These are phyloP conservation scores for Solanum virginianum DNA, from an alignment of 257 asterid genomes.

Conservation along the genomic window DNA sequence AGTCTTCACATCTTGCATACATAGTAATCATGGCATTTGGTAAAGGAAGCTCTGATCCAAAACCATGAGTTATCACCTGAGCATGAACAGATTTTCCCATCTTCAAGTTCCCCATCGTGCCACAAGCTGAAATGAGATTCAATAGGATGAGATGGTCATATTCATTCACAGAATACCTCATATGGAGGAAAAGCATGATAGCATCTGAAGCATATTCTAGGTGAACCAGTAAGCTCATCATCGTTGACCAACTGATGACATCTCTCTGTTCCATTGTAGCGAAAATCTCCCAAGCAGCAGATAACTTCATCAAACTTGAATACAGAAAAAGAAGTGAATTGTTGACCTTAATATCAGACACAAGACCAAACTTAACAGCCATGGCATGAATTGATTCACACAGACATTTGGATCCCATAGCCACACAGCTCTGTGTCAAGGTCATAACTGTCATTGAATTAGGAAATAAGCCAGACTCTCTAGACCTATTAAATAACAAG, in stretches of 20 bases:
- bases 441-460: neutral
- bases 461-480: neutral
- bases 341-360: neutral
- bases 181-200: neutral
- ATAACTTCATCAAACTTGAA: slow-evolving; percentile 2
- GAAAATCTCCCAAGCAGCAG: neutral
- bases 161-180: neutral
- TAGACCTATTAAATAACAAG: neutral
- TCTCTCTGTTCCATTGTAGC: slow-evolving; percentile 4
- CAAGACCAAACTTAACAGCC: neutral
- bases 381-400: slow-evolving; percentile 10
- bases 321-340: slow-evolving; percentile 9
- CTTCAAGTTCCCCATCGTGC: neutral
- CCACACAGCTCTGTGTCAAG: slow-evolving; percentile 1
- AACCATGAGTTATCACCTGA: neutral
- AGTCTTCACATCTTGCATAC: slow-evolving; percentile 9
- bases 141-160: slow-evolving; percentile 1
- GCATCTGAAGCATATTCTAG: slow-evolving; percentile 6
- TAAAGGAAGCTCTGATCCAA: neutral
- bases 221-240: slow-evolving; percentile 2
- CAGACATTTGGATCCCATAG: neutral
- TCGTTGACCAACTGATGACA: slow-evolving; percentile 11
- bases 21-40: slow-evolving; percentile 6
- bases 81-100: slow-evolving; percentile 12
- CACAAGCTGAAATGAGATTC: slow-evolving; percentile 15